Evolutionary conservation across 176 grass and related monocot genomes (phyloP), one percentile per base, ranked within the genome.

Genomic region (Ensete ventricosum): DNA sequence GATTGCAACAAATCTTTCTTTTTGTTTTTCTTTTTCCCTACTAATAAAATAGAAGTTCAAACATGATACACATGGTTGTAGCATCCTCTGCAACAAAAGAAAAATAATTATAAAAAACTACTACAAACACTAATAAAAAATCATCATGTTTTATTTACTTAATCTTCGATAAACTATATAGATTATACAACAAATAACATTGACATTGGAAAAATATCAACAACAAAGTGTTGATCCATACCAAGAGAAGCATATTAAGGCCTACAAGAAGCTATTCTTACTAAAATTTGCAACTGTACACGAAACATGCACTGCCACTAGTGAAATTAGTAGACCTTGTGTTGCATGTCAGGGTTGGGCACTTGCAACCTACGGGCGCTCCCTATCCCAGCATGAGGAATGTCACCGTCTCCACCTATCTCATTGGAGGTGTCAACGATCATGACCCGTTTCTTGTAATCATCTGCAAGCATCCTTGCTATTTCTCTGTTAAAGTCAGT

Each of bases 401-500:
- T 93, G 73, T 98, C 94, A 74, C 90, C 94, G 76, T 98, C 94
- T 57, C 94, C 94, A 52, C 84, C 90, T 76, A 98, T 98, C 73
- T 98, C 94, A 81, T 98, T 98, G 34, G 94, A 98, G 17, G 94
- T 91, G 76, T 93, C 94, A 75, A 98, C 88, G 78, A 98, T 98
- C 80, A 98, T 89, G 24, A 98, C 88, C 51, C 86, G 70, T 80
- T 89, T 98, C 34, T 84, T 88, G 52, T 91, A 91, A 64, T 98
- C 90, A 84, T 98, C 94, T 34, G 90, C 88, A 51, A 91, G 80
- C 78, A 98, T 85, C 20, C 86, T 77, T 9, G 94, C 90, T 59
- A 98, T 98, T 78, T 98, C 90, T 91, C 94, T 98, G 84, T 66
- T 77, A 62, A 34, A 77, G 21, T 68, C 53, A 55, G 12, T 43